These are phyloP conservation scores for Moelleriella libera DNA, from an alignment of 2,329 filamentous ascomycete genomes.

Conservation along the genomic window DNA sequence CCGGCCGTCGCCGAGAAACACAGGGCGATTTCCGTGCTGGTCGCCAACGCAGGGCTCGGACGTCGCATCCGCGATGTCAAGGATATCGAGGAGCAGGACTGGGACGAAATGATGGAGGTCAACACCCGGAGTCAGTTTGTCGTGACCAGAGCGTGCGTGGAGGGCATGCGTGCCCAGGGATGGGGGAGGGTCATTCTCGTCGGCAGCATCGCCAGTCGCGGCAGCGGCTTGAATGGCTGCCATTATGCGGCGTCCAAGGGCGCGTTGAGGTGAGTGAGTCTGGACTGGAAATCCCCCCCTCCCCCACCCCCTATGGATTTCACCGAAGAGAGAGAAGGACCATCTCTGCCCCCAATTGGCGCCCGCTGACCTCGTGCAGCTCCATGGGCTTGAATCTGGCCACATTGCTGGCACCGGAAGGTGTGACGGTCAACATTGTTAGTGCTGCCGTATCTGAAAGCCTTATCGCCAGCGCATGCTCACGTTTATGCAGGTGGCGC, in stretches of 20 bases:
- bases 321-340: no score
- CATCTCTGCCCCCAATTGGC: no score
- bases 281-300: background rate
- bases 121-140: constrained; percentile 4
- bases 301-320: no score
- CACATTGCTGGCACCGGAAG: constrained; percentile 2
- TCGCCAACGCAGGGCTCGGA: constrained; percentile 4
- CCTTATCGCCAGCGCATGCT: background rate
- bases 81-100: constrained; percentile 2
- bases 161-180: constrained; percentile 3
- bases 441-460: background rate
- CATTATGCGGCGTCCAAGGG: constrained; percentile 6
- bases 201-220: constrained; percentile 4
- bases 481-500: constrained; percentile 1
- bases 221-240: constrained; percentile 4
- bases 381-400: constrained; percentile 5
- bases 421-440: constrained; percentile 5
- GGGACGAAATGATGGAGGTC: constrained; percentile 6
- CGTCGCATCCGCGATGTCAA: constrained; percentile 3
- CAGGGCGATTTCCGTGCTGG: constrained; percentile 1
- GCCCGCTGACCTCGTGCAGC: background rate
- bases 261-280: constrained; percentile 2
- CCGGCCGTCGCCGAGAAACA: constrained; percentile 1
- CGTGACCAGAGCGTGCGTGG: constrained; percentile 3
- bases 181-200: constrained; percentile 5